Evolutionary conservation across 805 yeast genomes (phyloP), one percentile per base, ranked within the genome.

Genomic region (Pichia cephalocereana): DNA sequence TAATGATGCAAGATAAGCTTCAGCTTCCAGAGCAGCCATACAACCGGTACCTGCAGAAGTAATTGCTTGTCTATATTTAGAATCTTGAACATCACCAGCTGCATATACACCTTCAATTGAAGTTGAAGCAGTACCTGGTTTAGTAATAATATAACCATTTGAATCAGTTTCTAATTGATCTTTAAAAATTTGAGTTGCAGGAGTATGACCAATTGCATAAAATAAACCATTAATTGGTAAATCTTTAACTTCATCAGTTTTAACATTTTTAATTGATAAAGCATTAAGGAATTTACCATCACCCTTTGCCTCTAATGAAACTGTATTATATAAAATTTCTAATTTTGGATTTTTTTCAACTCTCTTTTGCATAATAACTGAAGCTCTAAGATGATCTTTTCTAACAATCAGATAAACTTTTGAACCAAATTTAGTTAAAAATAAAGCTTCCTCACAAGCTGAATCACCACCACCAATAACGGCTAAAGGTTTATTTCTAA

Each of bases 41-140:
- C 99, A 93, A 54, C 99, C 99, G 54, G 96, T 78, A 64, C 99
- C 99, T n/a, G 99, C 99, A 67, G 97, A 89, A 40, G 99, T 93
- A 64, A 93, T 88, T 50, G 99, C 99, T 75, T 93, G 99, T 81
- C 99, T 87, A 71, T 91, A 93, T 66, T 79, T 80, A 69, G 87
- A 83, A 71, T 93, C 99, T 71, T 93, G 99, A 49, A 93, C 99
- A 65, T 93, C 99, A 71, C 99, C 99, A 51, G 99, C 99, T 52
- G 99, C 99, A 59, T 85, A 93, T 53, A 93, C 86, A 66, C 97
- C 98, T 62, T 77, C 79, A 51, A 91, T 78, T 14, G 95, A 81
- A 43, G 99, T 93, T 59, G 73, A 69, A 17, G 98, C 72, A 19
- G 96, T 73, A 53, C 98, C 99, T 59, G 98, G 96, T 40, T 75